These are phyloP conservation scores for Botryotinia calthae DNA, from an alignment of 2,329 filamentous ascomycete genomes.

Conservation along the genomic window DNA sequence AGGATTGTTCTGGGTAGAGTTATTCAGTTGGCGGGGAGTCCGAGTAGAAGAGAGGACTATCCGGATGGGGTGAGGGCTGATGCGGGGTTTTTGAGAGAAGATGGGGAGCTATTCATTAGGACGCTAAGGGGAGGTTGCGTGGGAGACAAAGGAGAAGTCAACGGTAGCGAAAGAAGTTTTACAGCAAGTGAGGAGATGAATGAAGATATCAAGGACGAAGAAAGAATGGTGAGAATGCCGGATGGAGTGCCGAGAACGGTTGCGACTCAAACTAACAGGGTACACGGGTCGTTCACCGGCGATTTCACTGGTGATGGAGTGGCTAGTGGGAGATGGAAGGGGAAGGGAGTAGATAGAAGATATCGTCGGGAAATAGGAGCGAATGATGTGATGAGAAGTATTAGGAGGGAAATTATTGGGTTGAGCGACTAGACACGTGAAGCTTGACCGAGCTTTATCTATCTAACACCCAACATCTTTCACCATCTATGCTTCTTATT, in stretches of 20 bases:
- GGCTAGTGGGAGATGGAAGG: not conserved
- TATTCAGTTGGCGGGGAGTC: not conserved
- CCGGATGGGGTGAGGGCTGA: constrained; percentile 17
- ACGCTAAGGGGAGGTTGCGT: not conserved
- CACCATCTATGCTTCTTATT: not conserved
- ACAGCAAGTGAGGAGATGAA: not conserved
- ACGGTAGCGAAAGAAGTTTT: not conserved
- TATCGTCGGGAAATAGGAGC: too few relatives aligned
- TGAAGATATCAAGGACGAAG: not conserved
- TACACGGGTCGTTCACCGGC: not conserved
- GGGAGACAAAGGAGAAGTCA: not conserved
- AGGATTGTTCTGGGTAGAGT: not conserved
- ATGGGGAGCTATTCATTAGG: constrained; percentile 18
- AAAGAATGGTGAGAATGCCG: not conserved
- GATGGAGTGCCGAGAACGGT: too few relatives aligned
- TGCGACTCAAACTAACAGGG: not conserved
- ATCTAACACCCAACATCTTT: not conserved
- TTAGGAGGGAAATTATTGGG: not conserved
- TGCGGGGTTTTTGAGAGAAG: constrained; percentile 8
- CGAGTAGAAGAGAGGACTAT: constrained; percentile 3
- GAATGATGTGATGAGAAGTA: not conserved
- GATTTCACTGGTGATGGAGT: not conserved
- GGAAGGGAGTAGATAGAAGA: not conserved
- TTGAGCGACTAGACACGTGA: not conserved
- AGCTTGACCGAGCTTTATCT: not conserved